phyloP scores from a whole-genome alignment of 208 protist species.

The Herpetomonas tarakana region DNA sequence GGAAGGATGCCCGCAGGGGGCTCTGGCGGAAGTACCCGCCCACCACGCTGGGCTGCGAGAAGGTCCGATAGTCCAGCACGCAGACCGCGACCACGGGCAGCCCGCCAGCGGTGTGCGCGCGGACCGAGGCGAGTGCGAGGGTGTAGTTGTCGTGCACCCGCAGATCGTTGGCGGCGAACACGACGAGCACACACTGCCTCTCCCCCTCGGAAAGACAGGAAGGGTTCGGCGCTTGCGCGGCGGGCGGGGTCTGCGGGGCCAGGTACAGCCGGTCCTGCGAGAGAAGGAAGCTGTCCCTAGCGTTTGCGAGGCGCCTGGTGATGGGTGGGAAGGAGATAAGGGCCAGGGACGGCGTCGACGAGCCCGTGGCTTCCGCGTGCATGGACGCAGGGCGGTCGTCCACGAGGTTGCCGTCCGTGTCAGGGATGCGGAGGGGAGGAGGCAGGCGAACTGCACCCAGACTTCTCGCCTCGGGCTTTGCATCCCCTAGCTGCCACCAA shows the following conservation, averaged over 20 bases:
- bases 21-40: conserved; percentile 83
- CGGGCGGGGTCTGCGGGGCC: conserved; percentile 28
- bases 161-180: conserved; percentile 79
- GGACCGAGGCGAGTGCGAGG: conserved; percentile 64
- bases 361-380: too few relatives aligned
- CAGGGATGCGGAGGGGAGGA: conserved; percentile 19
- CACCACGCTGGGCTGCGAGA: conserved; percentile 80
- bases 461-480: not conserved
- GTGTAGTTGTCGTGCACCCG: conserved; percentile 87
- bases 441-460: conserved; percentile 2
- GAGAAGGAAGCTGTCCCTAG: conserved; percentile 34
- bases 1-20: conserved; percentile 72
- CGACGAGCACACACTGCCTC: conserved; percentile 57
- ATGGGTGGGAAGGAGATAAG: too few relatives aligned
- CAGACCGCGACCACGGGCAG: conserved; percentile 67
- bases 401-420: conserved; percentile 13
- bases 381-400: too few relatives aligned
- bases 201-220: not conserved
- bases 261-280: conserved; percentile 71
- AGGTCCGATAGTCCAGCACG: conserved; percentile 81
- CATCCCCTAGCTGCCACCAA: conserved; percentile 3
- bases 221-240: conserved; percentile 21
- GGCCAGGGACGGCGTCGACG: too few relatives aligned
- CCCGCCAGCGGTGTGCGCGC: conserved; percentile 30
- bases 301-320: too few relatives aligned